These are phyloP conservation scores for Penicillium sp. DNA, from an alignment of 2,329 filamentous ascomycete genomes.

Conservation along the genomic window DNA sequence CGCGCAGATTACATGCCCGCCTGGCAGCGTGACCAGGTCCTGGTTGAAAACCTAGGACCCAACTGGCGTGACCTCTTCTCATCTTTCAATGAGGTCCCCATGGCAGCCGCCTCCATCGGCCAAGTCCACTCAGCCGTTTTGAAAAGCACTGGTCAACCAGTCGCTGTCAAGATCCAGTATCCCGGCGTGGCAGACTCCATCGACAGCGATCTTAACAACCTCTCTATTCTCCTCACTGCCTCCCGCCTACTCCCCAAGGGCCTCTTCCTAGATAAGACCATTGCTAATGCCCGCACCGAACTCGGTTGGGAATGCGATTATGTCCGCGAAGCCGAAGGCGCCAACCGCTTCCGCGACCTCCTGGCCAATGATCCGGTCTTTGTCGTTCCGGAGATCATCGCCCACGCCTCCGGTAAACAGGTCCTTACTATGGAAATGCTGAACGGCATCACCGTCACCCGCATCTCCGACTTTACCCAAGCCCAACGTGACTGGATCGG, in stretches of 20 bases:
- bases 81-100: constrained; percentile 85
- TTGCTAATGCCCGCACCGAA: constrained; percentile 89
- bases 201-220: constrained; percentile 92
- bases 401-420: constrained; percentile 77
- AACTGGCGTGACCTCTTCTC: constrained; percentile 83
- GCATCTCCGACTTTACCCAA: constrained; percentile 73
- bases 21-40: constrained; percentile 84
- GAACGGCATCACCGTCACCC: constrained; percentile 81
- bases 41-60: constrained; percentile 73
- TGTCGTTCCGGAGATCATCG: constrained; percentile 73
- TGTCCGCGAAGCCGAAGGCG: constrained; percentile 80
- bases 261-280: constrained; percentile 93
- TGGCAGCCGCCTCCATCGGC: constrained; percentile 94
- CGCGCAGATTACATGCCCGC: constrained; percentile 97
- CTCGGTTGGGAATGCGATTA: constrained; percentile 98
- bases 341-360: constrained; percentile 71
- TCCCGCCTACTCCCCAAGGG: constrained; percentile 88
- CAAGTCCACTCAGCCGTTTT: constrained; percentile 89
- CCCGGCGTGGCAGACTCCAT: constrained; percentile 95
- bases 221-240: constrained; percentile 85
- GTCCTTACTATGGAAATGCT: constrained; percentile 94
- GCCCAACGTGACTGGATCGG: constrained; percentile 93
- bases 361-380: constrained; percentile 80
- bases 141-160: constrained; percentile 69
- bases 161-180: constrained; percentile 97